These are phyloP conservation scores for Erythrophleum ivorense DNA, from an alignment of 331 rosid genomes.

Conservation along the genomic window DNA sequence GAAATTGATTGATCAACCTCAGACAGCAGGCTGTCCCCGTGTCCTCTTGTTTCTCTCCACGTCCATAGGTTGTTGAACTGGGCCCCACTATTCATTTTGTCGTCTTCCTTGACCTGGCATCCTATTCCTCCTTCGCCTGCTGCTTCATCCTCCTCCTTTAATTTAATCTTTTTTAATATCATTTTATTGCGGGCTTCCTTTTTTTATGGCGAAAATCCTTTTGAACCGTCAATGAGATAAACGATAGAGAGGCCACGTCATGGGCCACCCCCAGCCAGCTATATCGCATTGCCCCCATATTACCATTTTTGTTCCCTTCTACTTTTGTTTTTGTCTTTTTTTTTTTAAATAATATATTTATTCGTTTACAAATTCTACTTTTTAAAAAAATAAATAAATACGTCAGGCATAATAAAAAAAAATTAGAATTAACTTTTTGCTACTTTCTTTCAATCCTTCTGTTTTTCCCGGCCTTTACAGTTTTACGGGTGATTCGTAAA, in stretches of 20 bases:
- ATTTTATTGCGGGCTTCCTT: conserved; percentile 5
- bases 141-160: not conserved
- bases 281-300: conserved; percentile 46
- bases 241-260: conserved; percentile 30
- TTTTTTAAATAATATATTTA: not conserved
- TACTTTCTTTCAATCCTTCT: not conserved
- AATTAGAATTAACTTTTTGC: not conserved
- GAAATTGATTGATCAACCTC: conserved; percentile 42
- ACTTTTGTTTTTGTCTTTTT: not conserved
- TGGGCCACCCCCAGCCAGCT: conserved; percentile 63
- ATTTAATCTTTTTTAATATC: not conserved
- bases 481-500: conserved; percentile 30
- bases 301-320: conserved; percentile 25
- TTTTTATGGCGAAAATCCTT: conserved; percentile 35
- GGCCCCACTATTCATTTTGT: conserved; percentile 40
- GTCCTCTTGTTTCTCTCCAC: conserved; percentile 30
- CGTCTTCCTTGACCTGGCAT: not conserved
- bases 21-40: conserved; percentile 37
- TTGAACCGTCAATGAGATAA: conserved; percentile 55
- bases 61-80: conserved; percentile 30
- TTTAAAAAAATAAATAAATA: not conserved
- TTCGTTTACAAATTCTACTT: not conserved
- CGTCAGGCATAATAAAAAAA: not conserved
- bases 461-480: not conserved
- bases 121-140: not conserved